Percentiles rank a stretch among this genome's conserved stretches.
Evolutionary conservation across 2,329 filamentous ascomycete species (phyloP).

Genomic region (Alternaria sp.): DNA sequence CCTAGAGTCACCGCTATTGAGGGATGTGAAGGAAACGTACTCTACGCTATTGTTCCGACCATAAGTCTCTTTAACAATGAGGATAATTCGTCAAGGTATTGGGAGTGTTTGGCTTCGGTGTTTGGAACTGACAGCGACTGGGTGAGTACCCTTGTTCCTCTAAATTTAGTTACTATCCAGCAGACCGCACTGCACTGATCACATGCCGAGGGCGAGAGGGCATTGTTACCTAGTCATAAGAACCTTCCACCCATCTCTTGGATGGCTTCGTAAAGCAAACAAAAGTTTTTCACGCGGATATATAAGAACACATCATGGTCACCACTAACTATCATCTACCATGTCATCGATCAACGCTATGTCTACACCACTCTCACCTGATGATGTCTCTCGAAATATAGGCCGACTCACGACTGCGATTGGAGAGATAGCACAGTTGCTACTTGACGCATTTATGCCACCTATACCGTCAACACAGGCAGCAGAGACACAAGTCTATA

Average conservation of each 20-base stretch:
- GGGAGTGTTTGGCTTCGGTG: too few relatives aligned
- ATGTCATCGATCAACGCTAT: neutral
- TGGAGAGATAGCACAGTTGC: neutral
- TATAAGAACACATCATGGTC: neutral
- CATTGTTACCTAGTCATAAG: neutral
- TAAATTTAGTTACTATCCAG: neutral
- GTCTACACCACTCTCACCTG: neutral
- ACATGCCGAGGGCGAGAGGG: neutral
- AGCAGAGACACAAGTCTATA: neutral
- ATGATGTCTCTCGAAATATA: neutral
- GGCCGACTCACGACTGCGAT: neutral
- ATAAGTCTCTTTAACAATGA: neutral
- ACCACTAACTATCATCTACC: neutral
- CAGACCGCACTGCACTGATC: neutral
- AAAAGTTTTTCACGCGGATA: neutral
- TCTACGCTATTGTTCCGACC: neutral
- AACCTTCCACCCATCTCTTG: neutral
- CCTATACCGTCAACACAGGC: neutral
- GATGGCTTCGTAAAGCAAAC: neutral
- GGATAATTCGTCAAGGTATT: neutral
- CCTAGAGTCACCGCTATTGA: constrained; percentile 15
- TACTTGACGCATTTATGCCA: neutral
- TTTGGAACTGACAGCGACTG: neutral
- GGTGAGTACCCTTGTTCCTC: neutral
- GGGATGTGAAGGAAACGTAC: constrained; percentile 16